Evolutionary conservation across 352 stramenopile species (phyloP), one percentile per base, ranked within the genome.

Genomic region (Globisporangium paddicum): DNA sequence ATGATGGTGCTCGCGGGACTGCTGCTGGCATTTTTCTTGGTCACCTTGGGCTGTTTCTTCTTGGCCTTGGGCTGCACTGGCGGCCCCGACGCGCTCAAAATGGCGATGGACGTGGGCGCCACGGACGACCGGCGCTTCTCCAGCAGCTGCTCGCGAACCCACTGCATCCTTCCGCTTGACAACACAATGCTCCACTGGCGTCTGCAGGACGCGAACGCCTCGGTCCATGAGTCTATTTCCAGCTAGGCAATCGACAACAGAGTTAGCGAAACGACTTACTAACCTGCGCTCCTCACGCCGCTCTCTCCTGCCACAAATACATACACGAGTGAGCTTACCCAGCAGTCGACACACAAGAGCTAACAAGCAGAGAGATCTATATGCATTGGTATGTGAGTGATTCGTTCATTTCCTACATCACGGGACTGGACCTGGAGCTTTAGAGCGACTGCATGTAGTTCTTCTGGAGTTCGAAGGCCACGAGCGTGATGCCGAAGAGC

Each of bases 391-490:
- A n/a, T n/a, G n/a, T n/a, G n/a, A n/a, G n/a, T n/a, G n/a, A n/a
- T n/a, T n/a, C n/a, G n/a, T n/a, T n/a, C n/a, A n/a, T n/a, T n/a
- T n/a, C n/a, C n/a, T n/a, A n/a, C n/a, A n/a, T n/a, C n/a, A n/a
- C n/a, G n/a, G n/a, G 46, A 11, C 10, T 23, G 23, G 10, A 19
- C 8, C n/a, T 16, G 28, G 48, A 9, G 28, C 19, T 26, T 60
- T 73, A 76, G 13, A 74, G 58, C 19, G 70, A 77, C 62, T 89
- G 69, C 73, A 96, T 92, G 71, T 95, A 96, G 59, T 80, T 85
- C 71, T 96, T 96, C 66, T 95, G 85, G 46, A 95, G 64, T 64
- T 96, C 87, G 62, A 96, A 96, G 3, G 86, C 82, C 13, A 85
- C 69, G 37, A 95, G 70, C 40, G 84, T 90, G 66, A 96, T 93